Conservation (phyloP, 225 moss, liverwort and hornwort species). For the Neckera pumila region DNA sequence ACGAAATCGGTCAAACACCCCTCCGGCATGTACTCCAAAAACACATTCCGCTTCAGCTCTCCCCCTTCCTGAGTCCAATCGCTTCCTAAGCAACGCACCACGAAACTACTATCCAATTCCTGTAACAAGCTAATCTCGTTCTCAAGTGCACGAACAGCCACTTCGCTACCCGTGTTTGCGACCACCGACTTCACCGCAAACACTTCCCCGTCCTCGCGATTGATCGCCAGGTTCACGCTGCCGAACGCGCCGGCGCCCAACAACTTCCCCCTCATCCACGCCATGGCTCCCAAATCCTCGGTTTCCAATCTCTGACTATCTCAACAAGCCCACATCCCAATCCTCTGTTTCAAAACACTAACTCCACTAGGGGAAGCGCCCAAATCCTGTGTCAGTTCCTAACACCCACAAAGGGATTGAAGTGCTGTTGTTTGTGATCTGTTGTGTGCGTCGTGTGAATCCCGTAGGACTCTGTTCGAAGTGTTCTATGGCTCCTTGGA, state of each 20-base stretch:
- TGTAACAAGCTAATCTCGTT: constrained; percentile 73
- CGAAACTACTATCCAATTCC: constrained; percentile 55
- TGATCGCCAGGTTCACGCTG: constrained; percentile 81
- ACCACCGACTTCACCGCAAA: constrained; percentile 88
- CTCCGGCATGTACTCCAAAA: constrained; percentile 92
- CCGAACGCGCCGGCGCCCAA: constrained; percentile 91
- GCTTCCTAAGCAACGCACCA: constrained; percentile 71
- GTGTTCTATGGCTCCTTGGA: not conserved
- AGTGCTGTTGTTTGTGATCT: not conserved
- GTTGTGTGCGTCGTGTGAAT: not conserved
- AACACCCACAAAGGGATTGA: not conserved
- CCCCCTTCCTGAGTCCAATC: constrained; percentile 58
- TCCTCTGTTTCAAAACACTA: not conserved
- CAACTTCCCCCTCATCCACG: constrained; percentile 87
- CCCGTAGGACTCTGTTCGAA: too few relatives aligned
- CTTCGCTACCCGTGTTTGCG: constrained; percentile 32
- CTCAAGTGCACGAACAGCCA: constrained; percentile 63
- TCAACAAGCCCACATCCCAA: not conserved
- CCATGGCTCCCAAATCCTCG: not conserved
- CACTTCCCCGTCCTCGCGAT: constrained; percentile 55
- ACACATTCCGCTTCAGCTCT: constrained; percentile 62
- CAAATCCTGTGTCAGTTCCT: not conserved
- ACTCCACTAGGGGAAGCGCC: not conserved
- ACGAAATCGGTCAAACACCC: constrained; percentile 87
- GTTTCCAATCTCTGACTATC: not conserved